Evolutionary conservation across 192 early-diverging fungal species (phyloP).

Genomic region (Coemansia pectinata): DNA sequence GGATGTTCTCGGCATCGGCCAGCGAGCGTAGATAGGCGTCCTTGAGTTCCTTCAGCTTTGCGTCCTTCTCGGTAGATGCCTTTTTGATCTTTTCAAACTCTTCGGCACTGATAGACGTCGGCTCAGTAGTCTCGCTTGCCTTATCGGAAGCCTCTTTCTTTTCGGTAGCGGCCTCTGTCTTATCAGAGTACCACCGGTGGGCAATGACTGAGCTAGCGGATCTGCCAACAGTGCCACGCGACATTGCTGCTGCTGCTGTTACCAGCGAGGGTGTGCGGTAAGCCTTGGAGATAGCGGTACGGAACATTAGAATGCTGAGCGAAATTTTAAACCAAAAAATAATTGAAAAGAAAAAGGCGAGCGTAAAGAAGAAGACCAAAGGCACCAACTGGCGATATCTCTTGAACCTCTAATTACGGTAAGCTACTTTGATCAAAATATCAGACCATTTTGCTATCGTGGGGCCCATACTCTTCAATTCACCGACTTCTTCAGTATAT

Average conservation of each 20-base stretch:
- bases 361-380: not conserved
- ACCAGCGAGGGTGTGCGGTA: conserved; percentile 21
- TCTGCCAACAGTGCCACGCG: not conserved
- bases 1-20: conserved; percentile 96
- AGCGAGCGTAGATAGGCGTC: conserved; percentile 89
- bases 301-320: conserved; percentile 28
- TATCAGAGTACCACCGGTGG: conserved; percentile 43
- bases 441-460: not conserved
- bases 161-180: conserved; percentile 13
- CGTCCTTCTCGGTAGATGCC: conserved; percentile 45
- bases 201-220: conserved; percentile 6
- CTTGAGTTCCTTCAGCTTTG: conserved; percentile 59
- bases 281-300: conserved; percentile 29
- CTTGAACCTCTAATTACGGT: too few species aligned
- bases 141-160: not conserved
- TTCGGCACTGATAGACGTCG: conserved; percentile 14
- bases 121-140: not conserved
- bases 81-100: conserved; percentile 38
- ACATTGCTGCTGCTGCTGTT: conserved; percentile 9
- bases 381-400: not conserved
- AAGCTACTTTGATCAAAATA: not conserved
- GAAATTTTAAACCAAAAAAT: conserved; percentile 1
- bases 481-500: not conserved
- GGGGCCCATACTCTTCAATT: not conserved
- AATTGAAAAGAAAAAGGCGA: not conserved